Percentiles rank a stretch among this genome's conserved stretches.
These are phyloP conservation scores for Pseudopyrenochaeta lycopersici DNA, from an alignment of 2,329 filamentous ascomycete species.

Conservation along the genomic window DNA sequence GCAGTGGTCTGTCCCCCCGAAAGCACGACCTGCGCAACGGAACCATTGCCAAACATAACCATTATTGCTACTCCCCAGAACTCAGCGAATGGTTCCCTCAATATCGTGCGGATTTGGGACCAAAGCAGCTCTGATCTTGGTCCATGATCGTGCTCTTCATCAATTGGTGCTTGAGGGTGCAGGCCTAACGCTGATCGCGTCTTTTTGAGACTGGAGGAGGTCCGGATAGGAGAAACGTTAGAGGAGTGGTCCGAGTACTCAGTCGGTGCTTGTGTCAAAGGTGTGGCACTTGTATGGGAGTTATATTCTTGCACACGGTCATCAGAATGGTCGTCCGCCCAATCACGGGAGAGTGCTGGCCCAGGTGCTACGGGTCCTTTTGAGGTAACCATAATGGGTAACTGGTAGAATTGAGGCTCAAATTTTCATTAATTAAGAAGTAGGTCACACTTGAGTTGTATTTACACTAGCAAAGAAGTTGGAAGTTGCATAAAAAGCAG, in stretches of 20 bases:
- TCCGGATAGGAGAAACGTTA: conserved; percentile 22
- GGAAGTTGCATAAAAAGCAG: neutral
- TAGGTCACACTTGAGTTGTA: neutral
- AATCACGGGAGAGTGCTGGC: conserved; percentile 29
- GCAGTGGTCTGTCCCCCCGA: conserved; percentile 48
- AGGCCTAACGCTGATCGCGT: conserved; percentile 45
- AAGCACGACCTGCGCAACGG: conserved; percentile 55
- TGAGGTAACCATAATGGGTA: conserved; percentile 8
- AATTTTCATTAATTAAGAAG: neutral
- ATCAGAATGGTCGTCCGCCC: conserved; percentile 19
- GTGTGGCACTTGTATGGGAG: conserved; percentile 17
- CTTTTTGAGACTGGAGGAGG: conserved; percentile 30
- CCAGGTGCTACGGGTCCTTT: conserved; percentile 25
- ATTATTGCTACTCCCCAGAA: conserved; percentile 55
- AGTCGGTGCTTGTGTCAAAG: conserved; percentile 26
- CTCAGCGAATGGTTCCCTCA: conserved; percentile 56
- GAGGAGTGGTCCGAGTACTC: conserved; percentile 22
- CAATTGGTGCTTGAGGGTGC: conserved; percentile 51
- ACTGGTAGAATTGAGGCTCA: neutral
- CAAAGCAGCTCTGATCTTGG: conserved; percentile 48
- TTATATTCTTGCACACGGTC: conserved; percentile 13
- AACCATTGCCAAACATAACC: conserved; percentile 56
- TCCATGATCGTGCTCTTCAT: conserved; percentile 52
- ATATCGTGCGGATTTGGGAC: conserved; percentile 46
- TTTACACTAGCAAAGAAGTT: neutral